A percentile compares a stretch with the other conserved stretches of the same genome.
Evolutionary conservation across 2,329 filamentous ascomycete species (phyloP).

Genomic region (Hysterium pulicare): DNA sequence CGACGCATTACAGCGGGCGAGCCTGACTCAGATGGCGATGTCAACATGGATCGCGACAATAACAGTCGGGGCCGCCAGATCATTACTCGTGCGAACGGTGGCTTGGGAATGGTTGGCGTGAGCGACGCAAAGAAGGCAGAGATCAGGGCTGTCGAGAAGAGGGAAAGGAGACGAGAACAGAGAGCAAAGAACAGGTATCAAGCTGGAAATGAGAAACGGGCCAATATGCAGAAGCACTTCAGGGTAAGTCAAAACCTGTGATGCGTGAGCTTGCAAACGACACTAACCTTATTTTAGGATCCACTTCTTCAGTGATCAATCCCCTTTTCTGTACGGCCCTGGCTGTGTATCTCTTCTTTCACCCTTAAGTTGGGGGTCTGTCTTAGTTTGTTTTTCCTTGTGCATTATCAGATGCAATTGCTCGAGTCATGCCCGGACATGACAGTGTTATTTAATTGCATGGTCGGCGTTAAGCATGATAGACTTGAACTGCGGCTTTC

Average conservation of each 20-base stretch:
- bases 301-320: conserved; percentile 49
- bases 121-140: conserved; percentile 71
- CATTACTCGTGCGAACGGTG: conserved; percentile 68
- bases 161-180: conserved; percentile 63
- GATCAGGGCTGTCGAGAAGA: conserved; percentile 64
- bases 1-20: conserved; percentile 54
- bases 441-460: too few species aligned
- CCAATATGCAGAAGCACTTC: conserved; percentile 76
- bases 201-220: conserved; percentile 67
- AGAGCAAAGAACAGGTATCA: conserved; percentile 58
- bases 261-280: too few species aligned
- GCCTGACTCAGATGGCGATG: conserved; percentile 37
- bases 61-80: conserved; percentile 36
- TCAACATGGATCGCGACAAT: conserved; percentile 25
- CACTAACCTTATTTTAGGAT: conserved; percentile 37
- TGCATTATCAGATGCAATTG: too few species aligned
- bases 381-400: too few species aligned
- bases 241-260: conserved; percentile 46
- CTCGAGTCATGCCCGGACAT: too few species aligned
- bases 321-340: too few species aligned
- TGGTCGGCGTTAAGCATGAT: too few species aligned
- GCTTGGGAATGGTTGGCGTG: conserved; percentile 72
- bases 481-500: too few species aligned
- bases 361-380: too few species aligned
- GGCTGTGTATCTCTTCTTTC: too few species aligned